phyloP scores from a whole-genome alignment of 257 asterid species.

The Nicotiana tomentosiformis region DNA sequence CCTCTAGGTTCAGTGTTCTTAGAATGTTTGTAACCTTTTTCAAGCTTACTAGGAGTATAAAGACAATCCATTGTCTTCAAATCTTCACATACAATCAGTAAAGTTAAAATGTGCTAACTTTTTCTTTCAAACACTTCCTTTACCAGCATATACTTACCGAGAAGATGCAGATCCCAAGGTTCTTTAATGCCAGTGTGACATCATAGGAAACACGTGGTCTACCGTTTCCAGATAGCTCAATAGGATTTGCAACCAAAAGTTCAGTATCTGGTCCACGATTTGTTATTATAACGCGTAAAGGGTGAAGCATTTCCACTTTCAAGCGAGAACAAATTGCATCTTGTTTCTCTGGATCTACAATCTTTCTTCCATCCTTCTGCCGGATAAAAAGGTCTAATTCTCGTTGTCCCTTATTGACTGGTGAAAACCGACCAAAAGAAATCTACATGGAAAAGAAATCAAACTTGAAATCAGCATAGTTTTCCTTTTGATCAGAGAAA shows the following conservation, averaged over 20 bases:
- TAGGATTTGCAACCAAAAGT: conserved; percentile 76
- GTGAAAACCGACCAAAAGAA: conserved; percentile 66
- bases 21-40: not conserved
- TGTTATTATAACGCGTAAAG: conserved; percentile 66
- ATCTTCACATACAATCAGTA: not conserved
- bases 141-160: conserved; percentile 35
- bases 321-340: conserved; percentile 49
- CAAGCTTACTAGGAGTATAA: not conserved
- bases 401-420: conserved; percentile 48
- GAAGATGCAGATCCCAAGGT: conserved; percentile 63
- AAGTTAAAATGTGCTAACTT: not conserved
- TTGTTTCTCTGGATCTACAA: conserved; percentile 77
- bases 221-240: too few species aligned
- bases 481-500: not conserved
- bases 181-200: conserved; percentile 39
- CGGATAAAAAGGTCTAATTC: conserved; percentile 66
- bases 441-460: conserved; percentile 30
- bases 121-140: not conserved
- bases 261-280: conserved; percentile 81
- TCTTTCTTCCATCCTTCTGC: conserved; percentile 61
- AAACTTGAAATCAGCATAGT: not conserved
- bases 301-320: conserved; percentile 75
- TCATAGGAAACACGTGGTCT: too few species aligned
- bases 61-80: not conserved
- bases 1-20: not conserved